Evolutionary conservation across 1,139 yeast species (phyloP).

Genomic region (Yamadazyma jaroonii): DNA sequence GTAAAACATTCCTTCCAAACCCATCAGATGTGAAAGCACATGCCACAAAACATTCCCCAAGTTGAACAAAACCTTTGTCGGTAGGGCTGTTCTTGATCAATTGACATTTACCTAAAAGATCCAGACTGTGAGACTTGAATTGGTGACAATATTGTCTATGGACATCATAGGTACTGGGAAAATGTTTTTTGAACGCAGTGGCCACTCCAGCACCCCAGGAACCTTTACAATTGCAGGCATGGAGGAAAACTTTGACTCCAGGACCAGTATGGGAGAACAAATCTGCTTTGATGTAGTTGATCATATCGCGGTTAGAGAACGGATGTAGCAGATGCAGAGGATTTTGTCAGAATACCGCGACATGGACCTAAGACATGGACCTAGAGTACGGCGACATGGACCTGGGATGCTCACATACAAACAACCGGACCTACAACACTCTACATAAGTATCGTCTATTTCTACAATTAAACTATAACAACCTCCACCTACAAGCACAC

Average conservation of each 20-base stretch:
- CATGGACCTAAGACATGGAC: too few species aligned
- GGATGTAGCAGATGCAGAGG: too few species aligned
- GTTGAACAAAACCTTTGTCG: slow-evolving; percentile 26
- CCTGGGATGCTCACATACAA: too few species aligned
- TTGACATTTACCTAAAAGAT: slow-evolving; percentile 53
- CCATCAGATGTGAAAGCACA: slow-evolving; percentile 69
- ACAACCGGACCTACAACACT: too few species aligned
- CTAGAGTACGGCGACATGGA: too few species aligned
- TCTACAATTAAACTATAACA: too few species aligned
- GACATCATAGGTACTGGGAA: slow-evolving; percentile 48
- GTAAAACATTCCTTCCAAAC: slow-evolving; percentile 23
- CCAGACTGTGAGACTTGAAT: slow-evolving; percentile 20
- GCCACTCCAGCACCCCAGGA: slow-evolving; percentile 89
- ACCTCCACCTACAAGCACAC: too few species aligned
- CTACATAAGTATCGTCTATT: too few species aligned
- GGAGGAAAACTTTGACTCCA: slow-evolving; percentile 50
- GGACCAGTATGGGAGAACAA: slow-evolving; percentile 41
- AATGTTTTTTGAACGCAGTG: slow-evolving; percentile 43
- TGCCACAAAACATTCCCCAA: slow-evolving; percentile 40
- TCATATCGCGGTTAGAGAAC: not conserved
- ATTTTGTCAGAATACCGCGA: too few species aligned
- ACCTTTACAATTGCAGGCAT: slow-evolving; percentile 79
- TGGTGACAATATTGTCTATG: slow-evolving; percentile 50
- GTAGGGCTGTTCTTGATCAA: slow-evolving; percentile 35
- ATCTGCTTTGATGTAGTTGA: slow-evolving; percentile 55